A percentile compares a stretch with the other conserved stretches of the same genome.
Evolutionary conservation across 495 filamentous ascomycete genomes (phyloP).

Genomic region (Penicillium ochrochloron): DNA sequence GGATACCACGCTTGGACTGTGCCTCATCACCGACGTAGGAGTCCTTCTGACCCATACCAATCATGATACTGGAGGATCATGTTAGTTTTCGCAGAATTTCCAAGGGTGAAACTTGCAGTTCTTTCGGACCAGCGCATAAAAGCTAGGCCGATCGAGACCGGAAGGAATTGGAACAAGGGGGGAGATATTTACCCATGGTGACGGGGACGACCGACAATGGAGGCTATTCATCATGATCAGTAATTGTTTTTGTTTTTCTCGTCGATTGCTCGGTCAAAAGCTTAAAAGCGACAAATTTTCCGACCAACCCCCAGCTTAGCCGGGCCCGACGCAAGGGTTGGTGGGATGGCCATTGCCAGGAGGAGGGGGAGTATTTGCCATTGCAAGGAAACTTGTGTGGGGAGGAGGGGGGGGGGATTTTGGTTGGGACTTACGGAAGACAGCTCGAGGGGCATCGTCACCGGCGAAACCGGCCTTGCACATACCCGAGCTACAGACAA

Average conservation of each 20-base stretch:
- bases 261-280: background rate
- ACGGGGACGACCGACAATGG: constrained; percentile 98
- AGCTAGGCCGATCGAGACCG: constrained; percentile 31
- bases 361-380: constrained; percentile 19
- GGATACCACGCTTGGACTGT: constrained; percentile 99
- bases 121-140: background rate
- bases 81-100: constrained; percentile 37
- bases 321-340: constrained; percentile 39
- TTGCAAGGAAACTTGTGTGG: constrained; percentile 27
- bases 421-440: constrained; percentile 89
- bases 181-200: constrained; percentile 89
- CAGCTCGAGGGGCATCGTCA: constrained; percentile 99
- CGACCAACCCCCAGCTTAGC: constrained; percentile 7
- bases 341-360: constrained; percentile 23
- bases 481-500: constrained; percentile 89
- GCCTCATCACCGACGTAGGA: constrained; percentile 99
- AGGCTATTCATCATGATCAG: constrained; percentile 63
- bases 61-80: constrained; percentile 84
- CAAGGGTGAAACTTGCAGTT: background rate
- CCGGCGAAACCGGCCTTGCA: constrained; percentile 99
- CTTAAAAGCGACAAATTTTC: background rate
- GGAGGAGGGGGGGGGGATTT: constrained; percentile 3
- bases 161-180: constrained; percentile 21
- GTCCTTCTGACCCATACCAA: constrained; percentile 99
- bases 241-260: constrained; percentile 10